phyloP scores from a whole-genome alignment of 805 yeast species.

The Saturnispora hagleri region DNA sequence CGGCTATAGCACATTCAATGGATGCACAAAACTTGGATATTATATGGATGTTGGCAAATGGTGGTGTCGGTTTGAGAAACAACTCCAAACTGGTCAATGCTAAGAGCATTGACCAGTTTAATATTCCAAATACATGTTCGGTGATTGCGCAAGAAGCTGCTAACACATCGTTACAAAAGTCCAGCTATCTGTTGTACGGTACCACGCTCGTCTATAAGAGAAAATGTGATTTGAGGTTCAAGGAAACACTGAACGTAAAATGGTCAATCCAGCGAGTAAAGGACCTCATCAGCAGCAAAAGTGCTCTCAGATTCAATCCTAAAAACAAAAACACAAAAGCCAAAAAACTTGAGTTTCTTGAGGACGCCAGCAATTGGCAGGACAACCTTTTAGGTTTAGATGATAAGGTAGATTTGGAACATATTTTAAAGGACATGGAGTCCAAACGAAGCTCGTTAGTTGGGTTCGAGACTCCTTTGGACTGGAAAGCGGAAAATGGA shows the following conservation, averaged over 20 bases:
- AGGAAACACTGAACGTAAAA: slow-evolving; percentile 17
- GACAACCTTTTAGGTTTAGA: not conserved
- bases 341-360: slow-evolving; percentile 5
- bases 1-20: not conserved
- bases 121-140: slow-evolving; percentile 36
- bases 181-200: slow-evolving; percentile 40
- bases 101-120: slow-evolving; percentile 27
- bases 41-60: not conserved
- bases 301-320: not conserved
- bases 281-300: not conserved
- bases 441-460: not conserved
- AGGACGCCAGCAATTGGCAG: slow-evolving; percentile 31
- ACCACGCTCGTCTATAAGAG: slow-evolving; percentile 39
- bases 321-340: not conserved
- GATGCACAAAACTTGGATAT: not conserved
- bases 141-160: slow-evolving; percentile 18
- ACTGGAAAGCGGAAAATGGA: slow-evolving; percentile 3
- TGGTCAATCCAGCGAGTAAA: slow-evolving; percentile 27
- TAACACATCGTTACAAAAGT: slow-evolving; percentile 26
- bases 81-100: not conserved
- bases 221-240: slow-evolving; percentile 23
- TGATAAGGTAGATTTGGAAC: not conserved
- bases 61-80: not conserved
- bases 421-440: not conserved
- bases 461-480: not conserved